phyloP scores from a whole-genome alignment of 768 basidiomycete genomes.

The Ramaria sp. region DNA sequence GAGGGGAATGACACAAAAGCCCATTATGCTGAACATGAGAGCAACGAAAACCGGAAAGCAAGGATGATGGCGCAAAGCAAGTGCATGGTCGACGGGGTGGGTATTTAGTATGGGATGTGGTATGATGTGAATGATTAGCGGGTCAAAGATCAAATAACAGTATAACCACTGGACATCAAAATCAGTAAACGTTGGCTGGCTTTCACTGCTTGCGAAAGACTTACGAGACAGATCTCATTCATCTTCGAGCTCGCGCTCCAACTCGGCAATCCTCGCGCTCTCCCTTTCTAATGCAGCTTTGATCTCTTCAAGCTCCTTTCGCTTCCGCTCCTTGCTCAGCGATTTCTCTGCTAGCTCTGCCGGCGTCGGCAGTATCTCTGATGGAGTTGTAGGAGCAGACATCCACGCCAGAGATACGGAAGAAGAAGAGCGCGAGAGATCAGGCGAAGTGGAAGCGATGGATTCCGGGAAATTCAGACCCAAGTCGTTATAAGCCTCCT shows the following conservation, averaged over 20 bases:
- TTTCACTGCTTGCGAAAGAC: background rate
- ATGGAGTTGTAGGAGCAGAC: background rate
- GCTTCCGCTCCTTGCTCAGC: background rate
- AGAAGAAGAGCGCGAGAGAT: background rate
- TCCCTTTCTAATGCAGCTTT: slow-evolving; percentile 2
- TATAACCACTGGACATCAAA: too few relatives aligned
- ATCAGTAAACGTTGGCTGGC: too few relatives aligned
- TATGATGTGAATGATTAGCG: too few relatives aligned
- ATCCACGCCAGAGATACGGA: background rate
- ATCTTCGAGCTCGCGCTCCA: slow-evolving; percentile 8
- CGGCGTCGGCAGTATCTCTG: background rate
- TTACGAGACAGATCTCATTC: slow-evolving; percentile 2
- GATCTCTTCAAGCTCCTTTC: slow-evolving; percentile 2
- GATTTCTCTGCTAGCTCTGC: background rate
- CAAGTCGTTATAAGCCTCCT: background rate
- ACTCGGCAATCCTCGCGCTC: background rate
- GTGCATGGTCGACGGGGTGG: too few relatives aligned
- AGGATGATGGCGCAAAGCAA: too few relatives aligned
- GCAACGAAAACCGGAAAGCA: too few relatives aligned
- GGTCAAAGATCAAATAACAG: too few relatives aligned
- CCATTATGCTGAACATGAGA: too few relatives aligned
- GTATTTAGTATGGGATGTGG: too few relatives aligned
- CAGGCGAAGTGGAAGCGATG: background rate
- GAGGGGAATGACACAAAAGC: too few relatives aligned
- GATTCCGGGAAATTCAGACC: background rate